Evolutionary conservation across 495 filamentous ascomycete genomes (phyloP).

Genomic region (Penicillium subrubescens): DNA sequence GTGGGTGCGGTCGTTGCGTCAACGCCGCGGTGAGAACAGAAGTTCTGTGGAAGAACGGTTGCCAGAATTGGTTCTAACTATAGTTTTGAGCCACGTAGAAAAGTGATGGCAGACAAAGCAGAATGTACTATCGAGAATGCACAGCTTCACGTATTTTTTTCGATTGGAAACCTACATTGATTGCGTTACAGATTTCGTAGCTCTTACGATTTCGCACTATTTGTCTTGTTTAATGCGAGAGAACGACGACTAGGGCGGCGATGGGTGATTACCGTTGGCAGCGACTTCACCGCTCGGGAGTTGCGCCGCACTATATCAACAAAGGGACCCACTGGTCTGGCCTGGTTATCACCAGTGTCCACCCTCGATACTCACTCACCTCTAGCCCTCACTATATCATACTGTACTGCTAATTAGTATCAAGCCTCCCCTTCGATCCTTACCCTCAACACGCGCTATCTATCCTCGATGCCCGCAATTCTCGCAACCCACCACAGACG

Average conservation of each 20-base stretch:
- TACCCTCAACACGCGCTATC: no score
- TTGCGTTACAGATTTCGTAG: no score
- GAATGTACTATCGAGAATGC: no score
- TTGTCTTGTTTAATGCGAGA: no score
- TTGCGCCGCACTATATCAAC: neutral
- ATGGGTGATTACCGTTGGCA: neutral
- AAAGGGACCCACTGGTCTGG: neutral
- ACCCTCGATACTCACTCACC: neutral
- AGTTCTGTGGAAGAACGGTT: neutral
- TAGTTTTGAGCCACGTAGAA: neutral
- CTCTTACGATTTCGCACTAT: no score
- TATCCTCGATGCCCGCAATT: neutral
- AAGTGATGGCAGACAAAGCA: no score
- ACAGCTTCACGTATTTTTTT: no score
- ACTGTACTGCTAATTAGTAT: neutral
- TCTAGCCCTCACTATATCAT: neutral
- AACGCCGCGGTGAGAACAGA: slow-evolving; percentile 1
- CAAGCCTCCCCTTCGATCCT: neutral
- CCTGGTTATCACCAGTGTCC: neutral
- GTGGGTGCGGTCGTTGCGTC: neutral
- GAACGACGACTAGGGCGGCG: no score
- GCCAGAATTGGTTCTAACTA: neutral
- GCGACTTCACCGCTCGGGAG: neutral
- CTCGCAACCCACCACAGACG: neutral
- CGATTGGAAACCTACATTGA: no score